Percentiles rank a stretch among this genome's conserved stretches.
phyloP scores from a whole-genome alignment of 805 yeast species.

The Ogataea chonburiensis region DNA sequence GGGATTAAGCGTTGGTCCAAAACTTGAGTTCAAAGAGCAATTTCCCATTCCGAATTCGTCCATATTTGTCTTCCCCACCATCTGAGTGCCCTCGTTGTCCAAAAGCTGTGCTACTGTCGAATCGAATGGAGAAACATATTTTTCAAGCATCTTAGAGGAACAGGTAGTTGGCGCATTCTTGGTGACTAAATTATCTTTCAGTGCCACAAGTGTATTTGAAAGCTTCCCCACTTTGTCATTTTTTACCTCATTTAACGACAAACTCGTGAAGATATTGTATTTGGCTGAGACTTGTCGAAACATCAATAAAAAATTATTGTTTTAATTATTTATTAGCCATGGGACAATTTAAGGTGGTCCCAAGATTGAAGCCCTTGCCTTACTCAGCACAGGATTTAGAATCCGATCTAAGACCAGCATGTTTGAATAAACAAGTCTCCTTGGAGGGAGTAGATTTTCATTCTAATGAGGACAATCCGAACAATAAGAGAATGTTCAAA shows the following conservation, averaged over 20 bases:
- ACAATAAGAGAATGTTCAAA: slow-evolving; percentile 75
- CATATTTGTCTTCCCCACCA: slow-evolving; percentile 83
- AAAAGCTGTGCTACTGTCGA: slow-evolving; percentile 68
- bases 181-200: slow-evolving; percentile 84
- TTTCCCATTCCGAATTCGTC: slow-evolving; percentile 99
- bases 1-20: slow-evolving; percentile 61
- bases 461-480: slow-evolving; percentile 73
- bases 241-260: slow-evolving; percentile 23
- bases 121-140: slow-evolving; percentile 73
- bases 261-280: slow-evolving; percentile 41
- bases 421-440: slow-evolving; percentile 16
- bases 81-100: slow-evolving; percentile 46
- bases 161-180: slow-evolving; percentile 67
- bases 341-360: slow-evolving; percentile 16
- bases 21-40: slow-evolving; percentile 52
- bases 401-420: slow-evolving; percentile 22
- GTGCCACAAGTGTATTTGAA: slow-evolving; percentile 40
- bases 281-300: slow-evolving; percentile 18
- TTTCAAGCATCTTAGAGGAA: slow-evolving; percentile 60
- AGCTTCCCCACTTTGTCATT: slow-evolving; percentile 21
- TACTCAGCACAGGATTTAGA: slow-evolving; percentile 32
- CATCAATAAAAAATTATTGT: slow-evolving; percentile 3
- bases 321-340: not conserved
- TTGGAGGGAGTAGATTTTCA: slow-evolving; percentile 32
- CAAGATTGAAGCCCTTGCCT: slow-evolving; percentile 37